These are phyloP conservation scores for Pseudonitzschia multistriata DNA, from an alignment of 108 stramenopile genomes.

Conservation along the genomic window DNA sequence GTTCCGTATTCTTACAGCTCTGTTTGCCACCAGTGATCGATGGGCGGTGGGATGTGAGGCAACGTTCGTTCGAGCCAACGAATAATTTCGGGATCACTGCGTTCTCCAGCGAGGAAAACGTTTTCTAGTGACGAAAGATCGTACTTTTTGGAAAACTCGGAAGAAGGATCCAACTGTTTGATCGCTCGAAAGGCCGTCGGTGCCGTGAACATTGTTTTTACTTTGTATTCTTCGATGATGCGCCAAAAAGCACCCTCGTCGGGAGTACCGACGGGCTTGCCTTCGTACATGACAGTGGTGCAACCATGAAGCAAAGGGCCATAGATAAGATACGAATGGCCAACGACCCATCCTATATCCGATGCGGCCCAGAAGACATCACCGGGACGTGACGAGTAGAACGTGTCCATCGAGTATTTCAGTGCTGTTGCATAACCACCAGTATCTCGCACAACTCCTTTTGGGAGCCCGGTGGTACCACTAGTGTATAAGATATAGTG, in stretches of 20 bases:
- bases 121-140: constrained; percentile 46
- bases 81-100: constrained; percentile 69
- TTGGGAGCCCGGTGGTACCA: constrained; percentile 79
- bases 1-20: constrained; percentile 32
- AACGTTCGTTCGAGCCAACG: constrained; percentile 53
- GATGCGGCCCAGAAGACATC: constrained; percentile 74
- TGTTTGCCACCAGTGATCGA: constrained; percentile 87
- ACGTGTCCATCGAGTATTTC: constrained; percentile 61
- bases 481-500: constrained; percentile 70
- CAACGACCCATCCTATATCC: constrained; percentile 82
- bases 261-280: constrained; percentile 80
- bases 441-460: constrained; percentile 75
- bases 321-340: constrained; percentile 69
- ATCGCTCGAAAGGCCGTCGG: constrained; percentile 82
- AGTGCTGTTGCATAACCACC: constrained; percentile 64
- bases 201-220: constrained; percentile 70
- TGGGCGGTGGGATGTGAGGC: constrained; percentile 33
- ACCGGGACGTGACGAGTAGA: constrained; percentile 54
- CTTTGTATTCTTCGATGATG: constrained; percentile 57
- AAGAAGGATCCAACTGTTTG: constrained; percentile 53
- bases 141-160: constrained; percentile 36
- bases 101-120: constrained; percentile 73
- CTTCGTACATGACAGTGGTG: constrained; percentile 73
- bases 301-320: constrained; percentile 73
- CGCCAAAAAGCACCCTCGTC: constrained; percentile 81